Evolutionary conservation across 805 yeast genomes (phyloP).

Genomic region (Yarrowia osloensis): DNA sequence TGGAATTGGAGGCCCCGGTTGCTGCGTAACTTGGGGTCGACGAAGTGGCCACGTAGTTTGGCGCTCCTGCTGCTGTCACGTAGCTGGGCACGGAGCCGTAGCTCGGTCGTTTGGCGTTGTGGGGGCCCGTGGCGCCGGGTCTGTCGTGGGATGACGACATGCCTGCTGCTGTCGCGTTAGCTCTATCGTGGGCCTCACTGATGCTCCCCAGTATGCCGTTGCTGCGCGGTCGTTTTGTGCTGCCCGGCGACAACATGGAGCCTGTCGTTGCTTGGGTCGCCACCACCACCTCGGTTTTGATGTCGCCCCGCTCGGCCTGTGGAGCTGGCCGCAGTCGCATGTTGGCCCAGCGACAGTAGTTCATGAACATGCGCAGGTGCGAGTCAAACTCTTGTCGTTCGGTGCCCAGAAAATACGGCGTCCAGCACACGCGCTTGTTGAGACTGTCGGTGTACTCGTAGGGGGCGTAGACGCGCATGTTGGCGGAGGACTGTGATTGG

Average conservation of each 20-base stretch:
- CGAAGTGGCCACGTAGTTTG: background rate
- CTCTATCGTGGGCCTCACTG: constrained; percentile 10
- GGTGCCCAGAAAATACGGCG: constrained; percentile 39
- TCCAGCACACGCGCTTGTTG: constrained; percentile 40
- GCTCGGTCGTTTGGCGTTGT: background rate
- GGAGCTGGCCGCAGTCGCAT: constrained; percentile 26
- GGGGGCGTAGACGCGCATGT: constrained; percentile 36
- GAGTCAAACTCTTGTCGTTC: constrained; percentile 40
- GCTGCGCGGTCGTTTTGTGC: background rate
- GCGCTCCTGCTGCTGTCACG: background rate
- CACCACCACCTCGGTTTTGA: constrained; percentile 22
- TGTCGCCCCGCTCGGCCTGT: constrained; percentile 11
- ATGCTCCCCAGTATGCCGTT: constrained; percentile 3
- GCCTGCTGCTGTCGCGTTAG: background rate
- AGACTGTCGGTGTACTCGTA: constrained; percentile 40
- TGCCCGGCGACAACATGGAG: background rate
- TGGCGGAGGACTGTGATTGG: background rate
- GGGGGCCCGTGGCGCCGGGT: background rate
- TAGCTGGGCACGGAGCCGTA: background rate
- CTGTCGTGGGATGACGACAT: background rate
- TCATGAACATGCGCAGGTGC: constrained; percentile 36
- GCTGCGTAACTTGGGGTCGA: background rate
- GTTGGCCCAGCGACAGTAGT: constrained; percentile 30
- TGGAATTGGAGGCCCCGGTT: background rate
- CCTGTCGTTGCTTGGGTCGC: background rate